Evolutionary conservation across 495 filamentous ascomycete species (phyloP).

Genomic region (Chaetomidium leptoderma): DNA sequence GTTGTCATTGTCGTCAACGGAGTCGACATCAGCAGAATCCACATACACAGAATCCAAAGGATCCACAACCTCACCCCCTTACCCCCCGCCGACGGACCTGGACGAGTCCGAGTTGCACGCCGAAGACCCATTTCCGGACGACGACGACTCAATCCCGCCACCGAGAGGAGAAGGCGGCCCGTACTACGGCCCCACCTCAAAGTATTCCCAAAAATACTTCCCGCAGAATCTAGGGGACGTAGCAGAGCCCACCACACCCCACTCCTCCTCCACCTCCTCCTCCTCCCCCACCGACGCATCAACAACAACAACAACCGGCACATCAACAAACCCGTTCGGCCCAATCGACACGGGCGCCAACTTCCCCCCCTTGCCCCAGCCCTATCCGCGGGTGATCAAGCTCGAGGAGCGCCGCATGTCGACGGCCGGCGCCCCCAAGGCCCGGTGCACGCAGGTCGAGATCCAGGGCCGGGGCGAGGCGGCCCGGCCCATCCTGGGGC

Average conservation of each 20-base stretch:
- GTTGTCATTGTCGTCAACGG: not conserved
- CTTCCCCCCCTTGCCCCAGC: conserved; percentile 18
- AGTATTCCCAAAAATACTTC: not conserved
- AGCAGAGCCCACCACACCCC: not conserved
- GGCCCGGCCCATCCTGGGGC: conserved; percentile 39
- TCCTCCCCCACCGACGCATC: conserved; percentile 4
- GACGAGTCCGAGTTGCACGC: too few species aligned
- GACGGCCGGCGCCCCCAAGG: conserved; percentile 25
- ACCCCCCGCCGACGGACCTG: not conserved
- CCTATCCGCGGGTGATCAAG: conserved; percentile 72
- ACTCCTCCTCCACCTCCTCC: not conserved
- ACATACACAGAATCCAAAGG: conserved; percentile 11
- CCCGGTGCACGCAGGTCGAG: conserved; percentile 65
- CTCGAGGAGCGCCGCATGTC: conserved; percentile 68
- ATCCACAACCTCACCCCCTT: not conserved
- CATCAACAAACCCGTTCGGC: conserved; percentile 14
- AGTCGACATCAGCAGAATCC: conserved; percentile 1
- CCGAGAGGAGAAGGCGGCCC: too few species aligned
- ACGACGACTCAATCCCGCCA: too few species aligned
- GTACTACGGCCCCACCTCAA: not conserved
- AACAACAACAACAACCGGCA: conserved; percentile 1
- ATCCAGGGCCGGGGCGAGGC: conserved; percentile 43
- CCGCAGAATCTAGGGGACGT: not conserved
- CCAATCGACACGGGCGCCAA: conserved; percentile 18
- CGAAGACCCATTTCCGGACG: too few species aligned